phyloP scores from a whole-genome alignment of 495 filamentous ascomycete genomes.

The Penicillium bialowiezense region DNA sequence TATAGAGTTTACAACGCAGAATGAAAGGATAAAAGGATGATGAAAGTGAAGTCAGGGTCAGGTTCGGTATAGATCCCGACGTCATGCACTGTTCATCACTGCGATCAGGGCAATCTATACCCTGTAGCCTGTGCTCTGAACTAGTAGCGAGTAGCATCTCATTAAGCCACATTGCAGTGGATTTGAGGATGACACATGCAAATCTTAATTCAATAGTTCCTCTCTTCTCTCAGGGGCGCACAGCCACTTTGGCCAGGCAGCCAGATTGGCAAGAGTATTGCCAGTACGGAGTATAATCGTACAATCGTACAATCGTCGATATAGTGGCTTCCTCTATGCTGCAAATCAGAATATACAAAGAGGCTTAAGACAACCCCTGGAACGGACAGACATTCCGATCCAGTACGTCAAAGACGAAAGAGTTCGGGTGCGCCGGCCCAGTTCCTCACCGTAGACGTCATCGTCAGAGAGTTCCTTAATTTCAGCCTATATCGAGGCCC shows the following conservation, averaged over 20 bases:
- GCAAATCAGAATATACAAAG: too few relatives aligned
- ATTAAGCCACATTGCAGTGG: not conserved
- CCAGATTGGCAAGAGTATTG: slow-evolving; percentile 6
- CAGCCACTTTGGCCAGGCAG: slow-evolving; percentile 6
- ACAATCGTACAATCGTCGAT: too few relatives aligned
- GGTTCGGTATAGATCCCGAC: slow-evolving; percentile 11
- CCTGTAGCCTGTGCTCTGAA: too few relatives aligned
- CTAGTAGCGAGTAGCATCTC: too few relatives aligned
- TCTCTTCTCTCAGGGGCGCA: not conserved
- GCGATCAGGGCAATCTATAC: slow-evolving; percentile 10
- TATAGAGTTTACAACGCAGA: not conserved
- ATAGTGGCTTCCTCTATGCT: too few relatives aligned
- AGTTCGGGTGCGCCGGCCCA: not conserved
- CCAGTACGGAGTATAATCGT: not conserved
- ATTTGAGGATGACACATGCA: not conserved
- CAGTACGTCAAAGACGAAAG: slow-evolving; percentile 4
- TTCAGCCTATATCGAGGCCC: slow-evolving; percentile 3
- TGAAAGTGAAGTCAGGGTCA: too few relatives aligned
- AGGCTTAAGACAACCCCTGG: too few relatives aligned
- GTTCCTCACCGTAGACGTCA: slow-evolving; percentile 4
- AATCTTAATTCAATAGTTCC: not conserved
- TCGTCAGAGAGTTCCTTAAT: not conserved
- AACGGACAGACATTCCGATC: not conserved
- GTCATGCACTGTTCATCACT: slow-evolving; percentile 17
- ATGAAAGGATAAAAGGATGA: not conserved